Base-by-base conservation (phyloP, 176 grass and related monocot genomes). In the Elaeis guineensis region DNA sequence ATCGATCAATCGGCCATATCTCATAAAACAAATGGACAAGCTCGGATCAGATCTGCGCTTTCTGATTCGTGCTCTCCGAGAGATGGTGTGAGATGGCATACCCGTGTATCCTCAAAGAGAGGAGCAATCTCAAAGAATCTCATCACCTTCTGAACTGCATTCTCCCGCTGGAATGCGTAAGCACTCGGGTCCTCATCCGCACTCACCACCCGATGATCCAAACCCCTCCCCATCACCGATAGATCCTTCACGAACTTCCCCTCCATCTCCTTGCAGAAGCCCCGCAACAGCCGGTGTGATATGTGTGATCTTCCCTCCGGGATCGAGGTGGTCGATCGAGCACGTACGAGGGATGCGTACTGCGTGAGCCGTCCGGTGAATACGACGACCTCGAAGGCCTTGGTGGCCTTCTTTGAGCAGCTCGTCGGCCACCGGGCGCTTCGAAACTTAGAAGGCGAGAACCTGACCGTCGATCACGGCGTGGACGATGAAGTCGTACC, bases 181-280 rank as follows among this genome's bases (percentile, higher is more conserved):
- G 93, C 73, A 19, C 83, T 92, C 0, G 93, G 87, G 70, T 98
- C 89, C 70, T 98, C 93, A 66, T 98, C 87, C 50, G 92, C 67
- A 71, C 91, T 90, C 32, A 98, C 71, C 18, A 71, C 75, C 21
- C 65, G 66, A 59, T 85, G 66, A 59, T 85, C 70, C 14, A 89
- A 63, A 18, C 26, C 51, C 19, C 87, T 64, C 17, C 84, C 84
- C 1, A 81, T 87, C 58, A 67, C 74, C 3, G 81, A 69, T 44
- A 89, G 72, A 72, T 97, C 93, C 81, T 92, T 97, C 26, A 97
- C 78, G 25, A 91, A 80, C 87, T 63, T 86, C 5, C 93, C 87
- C 18, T 84, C 81, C n/a, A 59, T 63, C 55, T 97, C 72, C 6
- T 73, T 86, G 69, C 87, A 97, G 0, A 87, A 77, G 8, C 71